Evolutionary conservation across 164 flowering plant genomes (phyloP), one percentile per base, ranked within the genome.

Genomic region (Akebia trifoliata): DNA sequence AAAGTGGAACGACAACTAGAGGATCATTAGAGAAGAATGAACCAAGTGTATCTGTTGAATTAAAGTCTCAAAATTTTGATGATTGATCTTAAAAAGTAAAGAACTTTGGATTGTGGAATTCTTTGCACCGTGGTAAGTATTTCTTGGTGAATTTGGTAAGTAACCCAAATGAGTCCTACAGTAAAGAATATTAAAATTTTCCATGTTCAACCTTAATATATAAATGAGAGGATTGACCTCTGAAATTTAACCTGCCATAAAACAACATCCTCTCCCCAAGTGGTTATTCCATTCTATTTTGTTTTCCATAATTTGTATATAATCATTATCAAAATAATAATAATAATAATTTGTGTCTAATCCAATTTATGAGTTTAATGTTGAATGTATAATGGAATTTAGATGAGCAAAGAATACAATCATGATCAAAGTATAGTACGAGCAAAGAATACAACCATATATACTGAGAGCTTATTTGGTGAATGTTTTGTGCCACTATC

Each of bases 71-170:
- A 29, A 90, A 90, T 72, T 93, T 93, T 70, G 99, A 93, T 68
- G 90, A 35, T 58, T 74, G 69, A 96, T 93, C 48, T 26, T 81
- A 47, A 82, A 83, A 76, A 90, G 99, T 62, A 93, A 93, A 77
- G 97, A 90, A 7, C 84, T 93, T 8, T 93, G 99, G 99, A 64
- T 93, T 56, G 97, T 93, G 52, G 99, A 93, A 69, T 93, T 93
- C 69, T 93, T 84, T 75, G 97, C 99, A 46, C 97, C 99, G 45
- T 93, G 99, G 99, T 93, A 66, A 72, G 85, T 72, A n/a, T 43
- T 40, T 35, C 49, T 37, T 50, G 32, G 26, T 67, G 36, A 22
- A 2, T 9, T 10, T 47, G 29, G 22, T 29, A 28, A 26, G 44
- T 9, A 29, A 20, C 30, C n/a, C n/a, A n/a, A 25, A 10, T 36